phyloP scores from a whole-genome alignment of 2,329 filamentous ascomycete genomes.

The Setomelanomma holmii region DNA sequence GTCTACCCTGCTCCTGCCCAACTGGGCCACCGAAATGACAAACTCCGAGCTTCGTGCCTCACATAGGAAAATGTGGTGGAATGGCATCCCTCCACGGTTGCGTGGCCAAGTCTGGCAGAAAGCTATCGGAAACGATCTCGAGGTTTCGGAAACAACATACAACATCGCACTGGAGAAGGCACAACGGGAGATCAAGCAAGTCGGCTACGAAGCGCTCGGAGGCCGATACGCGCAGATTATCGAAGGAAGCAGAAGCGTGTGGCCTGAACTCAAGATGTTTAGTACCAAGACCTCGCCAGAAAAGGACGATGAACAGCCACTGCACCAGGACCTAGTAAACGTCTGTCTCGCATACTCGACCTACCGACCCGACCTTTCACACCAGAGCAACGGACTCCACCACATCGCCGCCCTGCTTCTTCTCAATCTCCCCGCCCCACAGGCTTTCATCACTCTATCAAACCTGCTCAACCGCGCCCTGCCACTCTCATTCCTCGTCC shows the following conservation, averaged over 20 bases:
- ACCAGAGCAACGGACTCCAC: slow-evolving; percentile 72
- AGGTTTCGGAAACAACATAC: slow-evolving; percentile 71
- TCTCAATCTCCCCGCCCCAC: slow-evolving; percentile 71
- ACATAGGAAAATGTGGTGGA: slow-evolving; percentile 79
- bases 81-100: slow-evolving; percentile 74
- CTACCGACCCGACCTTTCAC: slow-evolving; percentile 83
- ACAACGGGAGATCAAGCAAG: slow-evolving; percentile 61
- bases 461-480: slow-evolving; percentile 80
- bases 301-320: slow-evolving; percentile 61
- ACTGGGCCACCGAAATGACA: slow-evolving; percentile 74
- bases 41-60: slow-evolving; percentile 33
- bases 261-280: slow-evolving; percentile 77
- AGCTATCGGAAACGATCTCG: slow-evolving; percentile 77
- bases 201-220: slow-evolving; percentile 55
- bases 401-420: slow-evolving; percentile 76
- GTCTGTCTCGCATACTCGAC: slow-evolving; percentile 80
- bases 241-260: slow-evolving; percentile 70
- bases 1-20: slow-evolving; percentile 78
- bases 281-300: slow-evolving; percentile 50
- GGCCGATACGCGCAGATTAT: slow-evolving; percentile 37
- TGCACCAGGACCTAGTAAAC: slow-evolving; percentile 73
- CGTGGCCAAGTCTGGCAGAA: slow-evolving; percentile 73
- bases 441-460: slow-evolving; percentile 74
- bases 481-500: slow-evolving; percentile 76
- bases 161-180: slow-evolving; percentile 73